Percentiles rank a stretch among this genome's conserved stretches.
Evolutionary conservation across 306 rosid genomes (phyloP).

Genomic region (Sesbania bispinosa): DNA sequence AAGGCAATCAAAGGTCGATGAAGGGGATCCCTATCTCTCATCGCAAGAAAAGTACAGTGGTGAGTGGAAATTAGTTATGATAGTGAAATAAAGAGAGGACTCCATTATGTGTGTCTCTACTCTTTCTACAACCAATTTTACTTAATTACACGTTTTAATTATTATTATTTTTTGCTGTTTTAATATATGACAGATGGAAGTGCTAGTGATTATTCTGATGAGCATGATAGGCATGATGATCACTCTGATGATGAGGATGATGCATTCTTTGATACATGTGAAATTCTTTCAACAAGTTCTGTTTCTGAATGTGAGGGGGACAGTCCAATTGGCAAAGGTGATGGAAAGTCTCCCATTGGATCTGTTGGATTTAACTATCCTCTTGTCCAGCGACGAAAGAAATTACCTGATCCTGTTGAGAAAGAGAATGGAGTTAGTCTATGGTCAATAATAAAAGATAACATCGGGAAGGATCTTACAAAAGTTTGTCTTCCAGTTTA

Average conservation of each 20-base stretch:
- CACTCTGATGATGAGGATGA: constrained; percentile 68
- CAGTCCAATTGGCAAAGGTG: constrained; percentile 38
- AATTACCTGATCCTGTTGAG: constrained; percentile 85
- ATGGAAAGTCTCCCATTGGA: constrained; percentile 38
- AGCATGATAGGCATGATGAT: constrained; percentile 66
- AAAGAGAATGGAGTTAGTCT: constrained; percentile 81
- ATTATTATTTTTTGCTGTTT: constrained; percentile 17
- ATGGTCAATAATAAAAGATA: constrained; percentile 94
- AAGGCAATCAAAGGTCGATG: constrained; percentile 50
- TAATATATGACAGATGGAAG: constrained; percentile 60
- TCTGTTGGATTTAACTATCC: constrained; percentile 60
- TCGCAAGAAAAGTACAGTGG: constrained; percentile 65
- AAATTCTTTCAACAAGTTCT: constrained; percentile 60
- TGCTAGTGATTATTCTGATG: constrained; percentile 73
- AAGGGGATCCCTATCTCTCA: constrained; percentile 39
- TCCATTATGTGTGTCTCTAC: too few species aligned
- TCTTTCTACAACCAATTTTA: too few species aligned
- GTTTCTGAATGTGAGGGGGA: constrained; percentile 49
- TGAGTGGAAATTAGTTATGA: constrained; percentile 17
- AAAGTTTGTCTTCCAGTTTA: constrained; percentile 93
- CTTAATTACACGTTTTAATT: too few species aligned
- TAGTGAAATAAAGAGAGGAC: too few species aligned
- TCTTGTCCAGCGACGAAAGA: constrained; percentile 58
- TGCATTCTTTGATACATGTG: constrained; percentile 79
- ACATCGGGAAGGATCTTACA: constrained; percentile 88